Percentiles rank a stretch among this genome's conserved stretches.
These are phyloP conservation scores for Gaertneriomyces sp. DNA, from an alignment of 192 early-diverging fungal genomes.

Conservation along the genomic window DNA sequence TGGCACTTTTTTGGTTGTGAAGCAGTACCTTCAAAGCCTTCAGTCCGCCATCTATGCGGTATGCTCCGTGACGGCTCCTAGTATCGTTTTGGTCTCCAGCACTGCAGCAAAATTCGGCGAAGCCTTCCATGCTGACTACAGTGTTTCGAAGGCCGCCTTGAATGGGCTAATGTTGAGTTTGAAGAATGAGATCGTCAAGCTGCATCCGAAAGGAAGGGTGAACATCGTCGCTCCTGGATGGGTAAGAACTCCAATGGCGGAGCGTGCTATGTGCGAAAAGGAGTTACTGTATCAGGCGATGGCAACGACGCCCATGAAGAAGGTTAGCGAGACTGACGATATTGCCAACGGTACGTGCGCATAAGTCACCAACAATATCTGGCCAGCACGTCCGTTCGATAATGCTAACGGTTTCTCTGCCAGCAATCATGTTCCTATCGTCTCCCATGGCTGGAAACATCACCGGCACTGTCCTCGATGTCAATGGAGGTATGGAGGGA, in stretches of 20 bases:
- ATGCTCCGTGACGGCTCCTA: not conserved
- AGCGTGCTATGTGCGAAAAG: slow-evolving; percentile 42
- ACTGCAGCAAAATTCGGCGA: slow-evolving; percentile 61
- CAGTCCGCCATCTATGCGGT: slow-evolving; percentile 9
- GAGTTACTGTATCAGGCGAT: slow-evolving; percentile 48
- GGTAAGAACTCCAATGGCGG: slow-evolving; percentile 63
- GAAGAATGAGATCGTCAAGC: slow-evolving; percentile 58
- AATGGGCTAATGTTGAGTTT: slow-evolving; percentile 43
- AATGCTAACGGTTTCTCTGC: not conserved
- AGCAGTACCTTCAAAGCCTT: slow-evolving; percentile 31
- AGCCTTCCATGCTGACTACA: slow-evolving; percentile 52
- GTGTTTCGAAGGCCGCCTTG: slow-evolving; percentile 47
- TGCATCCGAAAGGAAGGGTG: slow-evolving; percentile 50
- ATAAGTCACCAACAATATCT: not conserved
- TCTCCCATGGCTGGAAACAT: slow-evolving; percentile 49
- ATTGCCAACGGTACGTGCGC: slow-evolving; percentile 29
- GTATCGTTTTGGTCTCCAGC: slow-evolving; percentile 36
- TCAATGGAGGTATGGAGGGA: slow-evolving; percentile 60
- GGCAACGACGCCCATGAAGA: slow-evolving; percentile 53
- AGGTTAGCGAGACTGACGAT: slow-evolving; percentile 55
- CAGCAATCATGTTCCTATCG: slow-evolving; percentile 50
- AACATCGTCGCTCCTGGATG: slow-evolving; percentile 54
- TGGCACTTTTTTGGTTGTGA: slow-evolving; percentile 50
- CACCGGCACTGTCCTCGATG: slow-evolving; percentile 52
- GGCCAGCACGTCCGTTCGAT: too few relatives aligned